A percentile compares a stretch with the other conserved stretches of the same genome.
phyloP scores from a whole-genome alignment of 2,329 filamentous ascomycete species.

The Lecanicillium sp. region DNA sequence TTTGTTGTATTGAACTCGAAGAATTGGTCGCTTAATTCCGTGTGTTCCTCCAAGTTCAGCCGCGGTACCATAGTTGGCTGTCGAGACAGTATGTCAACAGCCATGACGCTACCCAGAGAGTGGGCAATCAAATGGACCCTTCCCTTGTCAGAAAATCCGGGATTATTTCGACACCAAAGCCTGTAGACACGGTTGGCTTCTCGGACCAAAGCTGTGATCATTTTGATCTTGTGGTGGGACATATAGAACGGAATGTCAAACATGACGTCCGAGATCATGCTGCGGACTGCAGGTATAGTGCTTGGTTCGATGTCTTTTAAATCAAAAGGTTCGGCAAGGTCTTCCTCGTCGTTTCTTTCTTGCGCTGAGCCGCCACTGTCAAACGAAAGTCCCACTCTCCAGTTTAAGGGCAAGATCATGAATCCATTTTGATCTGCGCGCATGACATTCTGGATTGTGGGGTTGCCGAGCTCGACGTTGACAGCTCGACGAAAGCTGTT shows the following conservation, averaged over 20 bases:
- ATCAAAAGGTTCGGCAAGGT: slow-evolving; percentile 52
- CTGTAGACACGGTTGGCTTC: slow-evolving; percentile 96
- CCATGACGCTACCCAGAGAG: slow-evolving; percentile 91
- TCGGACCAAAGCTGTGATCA: slow-evolving; percentile 80
- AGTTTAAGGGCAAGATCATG: slow-evolving; percentile 92
- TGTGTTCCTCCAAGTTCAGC: slow-evolving; percentile 36
- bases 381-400: slow-evolving; percentile 82
- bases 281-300: slow-evolving; percentile 86
- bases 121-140: slow-evolving; percentile 90
- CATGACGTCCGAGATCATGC: slow-evolving; percentile 95
- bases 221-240: slow-evolving; percentile 90
- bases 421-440: slow-evolving; percentile 76
- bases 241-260: slow-evolving; percentile 97
- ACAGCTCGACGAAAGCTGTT: slow-evolving; percentile 82
- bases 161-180: slow-evolving; percentile 91
- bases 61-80: slow-evolving; percentile 69
- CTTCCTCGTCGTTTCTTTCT: slow-evolving; percentile 45
- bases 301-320: slow-evolving; percentile 88
- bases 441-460: slow-evolving; percentile 67
- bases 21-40: slow-evolving; percentile 42
- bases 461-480: slow-evolving; percentile 73
- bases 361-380: slow-evolving; percentile 66
- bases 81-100: slow-evolving; percentile 80
- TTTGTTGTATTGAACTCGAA: slow-evolving; percentile 93
- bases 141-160: slow-evolving; percentile 72